Percentiles rank a stretch among this genome's conserved stretches.
Evolutionary conservation across 192 early-diverging fungal genomes (phyloP).

Genomic region (Linnemannia elongata): DNA sequence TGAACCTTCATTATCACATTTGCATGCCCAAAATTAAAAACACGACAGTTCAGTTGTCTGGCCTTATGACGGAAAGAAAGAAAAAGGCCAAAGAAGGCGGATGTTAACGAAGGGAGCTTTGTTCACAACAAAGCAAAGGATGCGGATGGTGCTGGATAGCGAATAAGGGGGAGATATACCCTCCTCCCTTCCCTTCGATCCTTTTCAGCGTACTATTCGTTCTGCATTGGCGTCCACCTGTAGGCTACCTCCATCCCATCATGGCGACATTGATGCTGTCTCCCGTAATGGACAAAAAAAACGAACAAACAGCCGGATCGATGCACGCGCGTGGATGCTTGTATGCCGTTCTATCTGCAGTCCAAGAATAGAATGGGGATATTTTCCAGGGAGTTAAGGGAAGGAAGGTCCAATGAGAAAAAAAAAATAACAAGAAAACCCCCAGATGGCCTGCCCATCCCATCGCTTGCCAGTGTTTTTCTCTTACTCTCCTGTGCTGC

Average conservation of each 20-base stretch:
- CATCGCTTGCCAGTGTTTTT: not conserved
- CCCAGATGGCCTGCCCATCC: not conserved
- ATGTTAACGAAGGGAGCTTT: not conserved
- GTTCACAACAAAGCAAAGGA: not conserved
- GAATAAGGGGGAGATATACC: not conserved
- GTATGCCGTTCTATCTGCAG: not conserved
- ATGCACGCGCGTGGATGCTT: not conserved
- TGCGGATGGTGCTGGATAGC: not conserved
- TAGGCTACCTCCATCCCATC: not conserved
- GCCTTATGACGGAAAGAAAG: not conserved
- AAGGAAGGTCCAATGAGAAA: not conserved
- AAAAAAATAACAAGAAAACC: not conserved
- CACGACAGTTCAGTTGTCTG: not conserved
- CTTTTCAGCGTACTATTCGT: not conserved
- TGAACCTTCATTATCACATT: too few species aligned
- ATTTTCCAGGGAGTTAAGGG: not conserved
- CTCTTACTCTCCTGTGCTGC: not conserved
- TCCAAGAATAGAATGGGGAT: constrained; percentile 9
- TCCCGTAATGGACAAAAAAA: not conserved
- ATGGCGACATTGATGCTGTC: not conserved
- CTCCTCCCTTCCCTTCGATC: not conserved
- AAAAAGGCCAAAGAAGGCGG: not conserved
- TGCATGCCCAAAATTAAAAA: too few species aligned
- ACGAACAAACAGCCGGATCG: not conserved
- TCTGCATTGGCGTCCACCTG: not conserved